Evolutionary conservation across 495 filamentous ascomycete genomes (phyloP), one percentile per base, ranked within the genome.

Genomic region (Ramalina peruviana): DNA sequence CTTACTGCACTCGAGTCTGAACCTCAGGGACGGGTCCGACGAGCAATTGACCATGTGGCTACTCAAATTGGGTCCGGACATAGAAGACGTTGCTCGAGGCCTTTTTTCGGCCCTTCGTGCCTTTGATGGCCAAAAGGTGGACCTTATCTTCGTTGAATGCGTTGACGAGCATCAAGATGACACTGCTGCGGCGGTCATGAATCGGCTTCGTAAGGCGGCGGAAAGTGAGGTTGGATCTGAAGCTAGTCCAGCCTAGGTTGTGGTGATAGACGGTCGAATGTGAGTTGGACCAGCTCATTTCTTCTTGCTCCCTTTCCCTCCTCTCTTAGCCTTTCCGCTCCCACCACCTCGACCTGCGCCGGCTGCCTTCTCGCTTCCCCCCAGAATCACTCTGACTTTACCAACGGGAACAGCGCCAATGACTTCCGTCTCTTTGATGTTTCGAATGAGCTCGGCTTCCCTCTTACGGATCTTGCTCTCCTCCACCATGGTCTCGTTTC

Each of bases 141-240:
- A 90, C 65, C 73, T 86, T 7, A 97, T 99, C 51, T 83, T 86
- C 57, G 86, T 97, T 4, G 92, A 99, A 62, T 89, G 90, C 10
- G 83, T 95, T 39, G 69, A 76, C 36, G 89, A 92, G 56, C 43
- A 54, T 5, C 78, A 84, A 38, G 82, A 81, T 36, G 82, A 86
- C 59, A 78, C 89, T 49, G 86, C 88, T n/a, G 84, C 88, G 16
- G 93, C 92, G 9, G 80, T 98, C 40, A 97, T 98, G 93, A 98
- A 98, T 60, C 72, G 90, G 55, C 67, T 97, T 7, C 70, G 92
- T 43, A 97, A 97, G 68, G 90, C 90, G 33, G 88, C 92, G 40
- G 73, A 72, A 27, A 54, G 61, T 26, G 69, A 70, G 52, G 55
- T 73, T 37, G 58, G 60, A 46, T 61, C 63, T 20, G 30, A 33